Evolutionary conservation across 352 stramenopile genomes (phyloP).

Genomic region (Phytopythium boreale): DNA sequence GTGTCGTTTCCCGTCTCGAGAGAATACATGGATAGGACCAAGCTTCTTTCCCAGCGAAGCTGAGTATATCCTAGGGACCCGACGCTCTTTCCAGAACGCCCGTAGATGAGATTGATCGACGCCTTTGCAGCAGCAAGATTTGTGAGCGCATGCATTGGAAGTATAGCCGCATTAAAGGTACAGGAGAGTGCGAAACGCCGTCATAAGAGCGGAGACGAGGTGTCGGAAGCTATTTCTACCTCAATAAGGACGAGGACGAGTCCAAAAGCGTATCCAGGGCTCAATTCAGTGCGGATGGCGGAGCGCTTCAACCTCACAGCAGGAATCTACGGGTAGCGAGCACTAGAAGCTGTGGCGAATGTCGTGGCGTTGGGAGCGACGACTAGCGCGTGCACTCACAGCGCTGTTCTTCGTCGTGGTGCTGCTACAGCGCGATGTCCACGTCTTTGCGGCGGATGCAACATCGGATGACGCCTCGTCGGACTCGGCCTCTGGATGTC

Average conservation of each 20-base stretch:
- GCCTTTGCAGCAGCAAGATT: too few species aligned
- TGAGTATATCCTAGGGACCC: too few species aligned
- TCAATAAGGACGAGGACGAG: neutral
- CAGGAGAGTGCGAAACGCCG: too few species aligned
- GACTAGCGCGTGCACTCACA: neutral
- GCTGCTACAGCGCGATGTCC: neutral
- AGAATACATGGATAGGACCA: too few species aligned
- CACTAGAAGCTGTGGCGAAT: neutral
- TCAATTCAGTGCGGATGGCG: neutral
- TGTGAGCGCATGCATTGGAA: too few species aligned
- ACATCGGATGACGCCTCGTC: neutral
- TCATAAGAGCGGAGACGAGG: too few species aligned
- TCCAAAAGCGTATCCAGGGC: neutral
- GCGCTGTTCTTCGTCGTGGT: neutral
- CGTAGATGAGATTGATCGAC: too few species aligned
- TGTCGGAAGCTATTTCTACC: too few species aligned
- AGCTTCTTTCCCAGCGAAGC: too few species aligned
- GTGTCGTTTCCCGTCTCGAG: too few species aligned
- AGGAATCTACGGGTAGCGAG: neutral
- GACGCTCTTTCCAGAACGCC: too few species aligned
- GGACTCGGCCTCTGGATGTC: constrained; percentile 14
- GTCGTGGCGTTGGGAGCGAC: neutral
- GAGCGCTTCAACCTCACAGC: neutral
- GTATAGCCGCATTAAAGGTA: too few species aligned
- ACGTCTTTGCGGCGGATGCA: neutral